Evolutionary conservation across 2,329 filamentous ascomycete genomes (phyloP).

Genomic region (Fusarium setosum): DNA sequence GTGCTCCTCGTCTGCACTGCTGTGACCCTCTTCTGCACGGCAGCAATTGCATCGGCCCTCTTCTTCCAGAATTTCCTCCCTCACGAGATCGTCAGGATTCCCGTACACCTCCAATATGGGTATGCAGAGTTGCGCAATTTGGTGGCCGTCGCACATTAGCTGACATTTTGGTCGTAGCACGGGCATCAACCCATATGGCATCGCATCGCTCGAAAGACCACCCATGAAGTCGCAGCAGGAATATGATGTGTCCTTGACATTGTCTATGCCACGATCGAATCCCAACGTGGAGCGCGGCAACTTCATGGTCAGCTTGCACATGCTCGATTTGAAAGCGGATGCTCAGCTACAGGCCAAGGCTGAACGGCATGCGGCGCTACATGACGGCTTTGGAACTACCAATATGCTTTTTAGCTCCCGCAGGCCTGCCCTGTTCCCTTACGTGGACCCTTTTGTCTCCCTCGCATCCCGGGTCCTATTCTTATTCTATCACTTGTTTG

Average conservation of each 20-base stretch:
- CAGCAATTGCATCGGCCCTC: slow-evolving; percentile 60
- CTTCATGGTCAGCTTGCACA: slow-evolving; percentile 89
- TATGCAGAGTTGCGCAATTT: slow-evolving; percentile 44
- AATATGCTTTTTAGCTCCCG: slow-evolving; percentile 71
- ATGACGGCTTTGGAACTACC: slow-evolving; percentile 50
- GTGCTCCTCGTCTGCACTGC: slow-evolving; percentile 57
- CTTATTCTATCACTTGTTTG: slow-evolving; percentile 76
- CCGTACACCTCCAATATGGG: slow-evolving; percentile 70
- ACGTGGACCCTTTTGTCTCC: slow-evolving; percentile 77
- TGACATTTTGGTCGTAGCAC: slow-evolving; percentile 49
- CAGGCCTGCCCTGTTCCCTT: slow-evolving; percentile 83
- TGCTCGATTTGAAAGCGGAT: slow-evolving; percentile 63
- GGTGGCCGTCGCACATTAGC: background rate
- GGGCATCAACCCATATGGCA: slow-evolving; percentile 64
- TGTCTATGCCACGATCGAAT: slow-evolving; percentile 82
- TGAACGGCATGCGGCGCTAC: slow-evolving; percentile 43
- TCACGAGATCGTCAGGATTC: slow-evolving; percentile 62
- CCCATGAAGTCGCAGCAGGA: slow-evolving; percentile 77
- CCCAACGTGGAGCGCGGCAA: slow-evolving; percentile 84
- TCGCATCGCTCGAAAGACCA: slow-evolving; percentile 57
- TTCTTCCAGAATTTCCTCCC: slow-evolving; percentile 70
- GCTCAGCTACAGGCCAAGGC: slow-evolving; percentile 41
- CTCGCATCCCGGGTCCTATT: slow-evolving; percentile 69
- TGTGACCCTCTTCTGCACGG: slow-evolving; percentile 58
- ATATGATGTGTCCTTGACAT: slow-evolving; percentile 84